Evolutionary conservation across 768 basidiomycete species (phyloP).

Genomic region (Pleurotus ostreatus): DNA sequence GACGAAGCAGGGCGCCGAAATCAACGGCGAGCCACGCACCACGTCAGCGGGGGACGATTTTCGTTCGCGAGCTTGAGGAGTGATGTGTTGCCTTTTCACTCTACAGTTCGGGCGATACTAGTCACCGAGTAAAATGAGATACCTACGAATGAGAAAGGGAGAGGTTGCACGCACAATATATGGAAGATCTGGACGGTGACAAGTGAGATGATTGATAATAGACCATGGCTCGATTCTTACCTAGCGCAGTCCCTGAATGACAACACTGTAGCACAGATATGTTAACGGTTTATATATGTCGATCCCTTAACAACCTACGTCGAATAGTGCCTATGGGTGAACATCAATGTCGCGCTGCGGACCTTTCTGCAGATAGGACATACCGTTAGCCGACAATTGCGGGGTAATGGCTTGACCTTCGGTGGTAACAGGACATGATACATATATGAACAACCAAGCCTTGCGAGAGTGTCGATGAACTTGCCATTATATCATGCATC

Average conservation of each 20-base stretch:
- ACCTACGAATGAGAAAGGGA: too few relatives aligned
- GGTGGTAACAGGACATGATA: neutral
- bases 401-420: slow-evolving; percentile 41
- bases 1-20: neutral
- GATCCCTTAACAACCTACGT: too few relatives aligned
- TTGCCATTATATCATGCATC: slow-evolving; percentile 47
- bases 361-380: slow-evolving; percentile 11
- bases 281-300: neutral
- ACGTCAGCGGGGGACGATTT: slow-evolving; percentile 73
- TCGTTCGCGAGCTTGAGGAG: slow-evolving; percentile 21
- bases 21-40: slow-evolving; percentile 24
- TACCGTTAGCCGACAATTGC: slow-evolving; percentile 50
- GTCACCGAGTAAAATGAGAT: too few relatives aligned
- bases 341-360: neutral
- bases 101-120: slow-evolving; percentile 62
- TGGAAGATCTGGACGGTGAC: slow-evolving; percentile 34
- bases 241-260: slow-evolving; percentile 52
- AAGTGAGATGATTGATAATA: neutral
- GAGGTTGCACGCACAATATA: slow-evolving; percentile 41
- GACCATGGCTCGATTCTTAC: too few relatives aligned
- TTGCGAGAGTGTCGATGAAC: neutral
- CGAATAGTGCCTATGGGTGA: slow-evolving; percentile 44
- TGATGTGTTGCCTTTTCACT: slow-evolving; percentile 41
- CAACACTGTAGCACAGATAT: slow-evolving; percentile 33
- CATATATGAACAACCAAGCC: neutral